Conservation (phyloP, 495 filamentous ascomycete genomes). For the Neurospora cerealis region DNA sequence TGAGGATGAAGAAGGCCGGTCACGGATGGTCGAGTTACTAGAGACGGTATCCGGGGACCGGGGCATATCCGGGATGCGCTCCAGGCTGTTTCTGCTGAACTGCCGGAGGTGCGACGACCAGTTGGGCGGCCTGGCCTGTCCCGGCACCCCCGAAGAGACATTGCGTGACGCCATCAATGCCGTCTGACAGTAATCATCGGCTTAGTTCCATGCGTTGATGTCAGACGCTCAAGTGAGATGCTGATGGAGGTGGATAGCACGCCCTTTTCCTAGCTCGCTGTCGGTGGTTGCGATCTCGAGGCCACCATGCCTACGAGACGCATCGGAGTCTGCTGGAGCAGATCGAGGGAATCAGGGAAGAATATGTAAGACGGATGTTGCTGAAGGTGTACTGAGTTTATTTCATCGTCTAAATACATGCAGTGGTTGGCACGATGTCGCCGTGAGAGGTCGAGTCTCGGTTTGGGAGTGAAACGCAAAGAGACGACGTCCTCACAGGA, state of each 20-base stretch:
- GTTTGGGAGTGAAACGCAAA: background rate
- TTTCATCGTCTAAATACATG: background rate
- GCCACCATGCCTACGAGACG: background rate
- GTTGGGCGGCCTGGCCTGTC: constrained; percentile 22
- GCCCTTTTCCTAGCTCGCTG: background rate
- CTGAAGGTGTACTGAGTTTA: background rate
- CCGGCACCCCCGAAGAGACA: constrained; percentile 27
- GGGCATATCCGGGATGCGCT: constrained; percentile 19
- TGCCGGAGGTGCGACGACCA: constrained; percentile 36
- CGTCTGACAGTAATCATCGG: background rate
- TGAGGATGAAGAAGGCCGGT: constrained; percentile 13
- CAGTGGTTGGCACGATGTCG: background rate
- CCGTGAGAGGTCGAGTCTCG: background rate
- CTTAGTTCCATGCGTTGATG: background rate
- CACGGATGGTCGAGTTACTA: constrained; percentile 31
- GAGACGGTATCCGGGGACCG: constrained; percentile 23
- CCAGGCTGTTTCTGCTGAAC: constrained; percentile 29
- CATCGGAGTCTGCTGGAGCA: background rate
- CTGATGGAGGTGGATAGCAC: background rate
- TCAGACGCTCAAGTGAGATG: background rate
- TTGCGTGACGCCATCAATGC: constrained; percentile 29
- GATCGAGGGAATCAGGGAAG: background rate
- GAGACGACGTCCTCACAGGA: background rate
- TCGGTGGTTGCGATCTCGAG: background rate
- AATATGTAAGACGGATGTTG: background rate